These are phyloP conservation scores for Collybia mongolica DNA, from an alignment of 768 basidiomycete species.

Conservation along the genomic window DNA sequence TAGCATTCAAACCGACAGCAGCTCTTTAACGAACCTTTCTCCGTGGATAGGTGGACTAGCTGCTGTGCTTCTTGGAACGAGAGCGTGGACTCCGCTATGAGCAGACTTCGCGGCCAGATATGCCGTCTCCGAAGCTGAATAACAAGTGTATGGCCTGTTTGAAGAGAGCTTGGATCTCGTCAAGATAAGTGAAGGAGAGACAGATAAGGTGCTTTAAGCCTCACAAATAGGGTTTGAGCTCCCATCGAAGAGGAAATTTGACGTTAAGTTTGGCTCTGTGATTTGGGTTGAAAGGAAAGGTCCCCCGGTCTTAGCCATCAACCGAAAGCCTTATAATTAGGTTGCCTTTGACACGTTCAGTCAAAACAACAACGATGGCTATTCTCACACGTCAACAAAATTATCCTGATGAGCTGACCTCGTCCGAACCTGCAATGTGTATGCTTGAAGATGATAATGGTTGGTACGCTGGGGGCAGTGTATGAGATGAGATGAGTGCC, in stretches of 20 bases:
- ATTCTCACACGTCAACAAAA: too few relatives aligned
- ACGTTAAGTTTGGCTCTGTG: slow-evolving; percentile 2
- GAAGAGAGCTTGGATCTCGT: background rate
- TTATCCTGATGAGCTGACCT: too few relatives aligned
- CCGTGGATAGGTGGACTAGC: background rate
- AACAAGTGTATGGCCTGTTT: background rate
- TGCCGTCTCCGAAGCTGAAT: slow-evolving; percentile 2
- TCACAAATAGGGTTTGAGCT: slow-evolving; percentile 9
- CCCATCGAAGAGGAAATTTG: slow-evolving; percentile 7
- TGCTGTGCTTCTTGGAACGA: background rate
- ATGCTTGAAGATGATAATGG: too few relatives aligned
- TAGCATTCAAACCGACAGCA: background rate
- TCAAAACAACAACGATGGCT: too few relatives aligned
- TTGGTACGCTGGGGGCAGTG: too few relatives aligned
- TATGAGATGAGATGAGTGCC: too few relatives aligned
- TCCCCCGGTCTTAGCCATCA: background rate
- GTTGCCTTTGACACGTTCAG: background rate
- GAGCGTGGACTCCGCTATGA: background rate
- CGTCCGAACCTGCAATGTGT: too few relatives aligned
- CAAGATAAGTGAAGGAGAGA: background rate
- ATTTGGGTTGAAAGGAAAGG: background rate
- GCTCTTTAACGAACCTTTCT: background rate
- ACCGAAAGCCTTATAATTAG: background rate
- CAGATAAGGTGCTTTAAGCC: background rate
- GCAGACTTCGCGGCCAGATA: background rate